These are phyloP conservation scores for Tieghemiomyces parasiticus DNA, from an alignment of 192 early-diverging fungal genomes.

Conservation along the genomic window DNA sequence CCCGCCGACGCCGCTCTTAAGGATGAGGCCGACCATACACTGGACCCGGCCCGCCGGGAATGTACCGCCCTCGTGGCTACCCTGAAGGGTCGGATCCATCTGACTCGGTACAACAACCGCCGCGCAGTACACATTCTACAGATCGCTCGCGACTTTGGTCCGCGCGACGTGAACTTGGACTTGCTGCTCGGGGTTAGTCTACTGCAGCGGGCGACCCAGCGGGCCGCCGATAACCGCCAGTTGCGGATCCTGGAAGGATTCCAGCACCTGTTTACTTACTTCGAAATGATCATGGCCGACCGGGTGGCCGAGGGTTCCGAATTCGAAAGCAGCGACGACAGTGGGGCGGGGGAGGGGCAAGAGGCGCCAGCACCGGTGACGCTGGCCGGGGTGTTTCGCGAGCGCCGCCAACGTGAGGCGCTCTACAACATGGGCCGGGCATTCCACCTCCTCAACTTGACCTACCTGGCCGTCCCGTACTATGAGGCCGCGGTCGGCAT, in stretches of 20 bases:
- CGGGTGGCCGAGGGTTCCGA: neutral
- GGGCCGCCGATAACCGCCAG: conserved; percentile 1
- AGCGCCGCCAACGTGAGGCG: neutral
- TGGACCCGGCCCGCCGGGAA: too few species aligned
- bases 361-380: too few species aligned
- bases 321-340: neutral
- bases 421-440: conserved; percentile 76
- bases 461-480: conserved; percentile 69
- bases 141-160: neutral
- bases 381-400: neutral
- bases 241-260: conserved; percentile 6
- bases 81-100: neutral
- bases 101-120: neutral
- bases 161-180: neutral
- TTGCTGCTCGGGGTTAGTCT: neutral
- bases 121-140: neutral
- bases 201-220: conserved; percentile 5
- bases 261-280: conserved; percentile 5
- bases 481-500: conserved; percentile 61
- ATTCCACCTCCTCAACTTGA: conserved; percentile 77
- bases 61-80: neutral
- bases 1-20: too few species aligned
- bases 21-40: too few species aligned
- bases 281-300: neutral
- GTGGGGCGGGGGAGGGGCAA: too few species aligned